Conservation (phyloP, 176 grass and related monocot species). For the Oryza rufipogon region DNA sequence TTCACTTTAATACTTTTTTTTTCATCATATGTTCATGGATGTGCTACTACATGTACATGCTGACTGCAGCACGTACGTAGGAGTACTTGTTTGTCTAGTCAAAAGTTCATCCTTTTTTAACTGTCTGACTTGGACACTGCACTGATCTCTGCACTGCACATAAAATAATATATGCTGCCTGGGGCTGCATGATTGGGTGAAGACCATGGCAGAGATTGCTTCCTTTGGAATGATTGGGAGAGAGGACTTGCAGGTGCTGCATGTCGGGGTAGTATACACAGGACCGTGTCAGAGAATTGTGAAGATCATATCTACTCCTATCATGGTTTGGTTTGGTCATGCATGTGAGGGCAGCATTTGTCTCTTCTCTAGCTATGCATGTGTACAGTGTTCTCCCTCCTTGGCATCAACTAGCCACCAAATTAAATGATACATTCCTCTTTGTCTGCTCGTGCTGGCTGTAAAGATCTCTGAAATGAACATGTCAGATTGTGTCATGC, state of each 20-base stretch:
- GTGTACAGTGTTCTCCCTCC: background rate
- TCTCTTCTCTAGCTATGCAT: conserved; percentile 32
- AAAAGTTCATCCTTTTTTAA: conserved; percentile 34
- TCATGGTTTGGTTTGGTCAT: background rate
- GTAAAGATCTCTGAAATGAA: conserved; percentile 9
- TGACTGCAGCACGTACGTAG: background rate
- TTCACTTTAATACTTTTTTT: conserved; percentile 1
- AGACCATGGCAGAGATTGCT: conserved; percentile 59
- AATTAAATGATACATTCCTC: conserved; percentile 26
- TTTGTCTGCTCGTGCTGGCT: conserved; percentile 33
- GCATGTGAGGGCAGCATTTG: conserved; percentile 58
- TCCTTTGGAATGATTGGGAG: conserved; percentile 38
- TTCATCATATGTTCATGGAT: background rate
- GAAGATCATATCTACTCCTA: conserved; percentile 19
- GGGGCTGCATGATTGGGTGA: conserved; percentile 53
- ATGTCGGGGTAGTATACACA: conserved; percentile 24
- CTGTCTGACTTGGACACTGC: conserved; percentile 49
- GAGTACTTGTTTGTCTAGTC: conserved; percentile 37
- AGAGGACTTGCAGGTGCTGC: conserved; percentile 59
- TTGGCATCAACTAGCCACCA: conserved; percentile 30
- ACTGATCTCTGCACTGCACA: conserved; percentile 37
- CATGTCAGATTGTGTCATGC: conserved; percentile 46
- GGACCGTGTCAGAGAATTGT: conserved; percentile 48
- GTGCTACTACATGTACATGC: background rate
- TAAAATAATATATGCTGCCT: conserved; percentile 59